Evolutionary conservation across 257 asterid species (phyloP).

Genomic region (Nicotiana attenuata): DNA sequence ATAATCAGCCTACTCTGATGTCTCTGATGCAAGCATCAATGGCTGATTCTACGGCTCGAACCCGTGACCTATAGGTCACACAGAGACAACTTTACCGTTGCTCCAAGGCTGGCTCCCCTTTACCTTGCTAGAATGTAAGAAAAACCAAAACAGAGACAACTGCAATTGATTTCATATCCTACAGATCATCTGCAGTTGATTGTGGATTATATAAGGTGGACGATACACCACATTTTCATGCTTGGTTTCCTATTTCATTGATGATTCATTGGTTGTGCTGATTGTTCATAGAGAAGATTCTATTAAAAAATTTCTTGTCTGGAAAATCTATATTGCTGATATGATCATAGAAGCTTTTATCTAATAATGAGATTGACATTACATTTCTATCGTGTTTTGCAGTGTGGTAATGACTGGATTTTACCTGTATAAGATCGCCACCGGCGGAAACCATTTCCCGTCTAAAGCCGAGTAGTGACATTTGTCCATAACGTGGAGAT

Average conservation of each 20-base stretch:
- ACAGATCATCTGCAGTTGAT: background rate
- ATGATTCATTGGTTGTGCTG: background rate
- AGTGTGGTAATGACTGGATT: conserved; percentile 72
- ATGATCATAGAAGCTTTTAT: too few species aligned
- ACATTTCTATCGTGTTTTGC: conserved; percentile 21
- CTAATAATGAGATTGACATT: too few species aligned
- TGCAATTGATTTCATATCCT: too few species aligned
- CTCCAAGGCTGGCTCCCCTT: too few species aligned
- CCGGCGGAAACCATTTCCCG: conserved; percentile 78
- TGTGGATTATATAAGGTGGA: background rate
- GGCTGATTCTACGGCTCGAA: too few species aligned
- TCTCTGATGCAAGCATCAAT: too few species aligned
- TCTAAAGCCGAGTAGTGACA: conserved; percentile 50
- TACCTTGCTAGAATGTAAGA: background rate
- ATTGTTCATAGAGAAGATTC: background rate
- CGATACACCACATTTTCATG: background rate
- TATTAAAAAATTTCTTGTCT: background rate
- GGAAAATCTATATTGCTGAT: background rate
- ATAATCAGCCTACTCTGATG: too few species aligned
- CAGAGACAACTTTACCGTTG: too few species aligned
- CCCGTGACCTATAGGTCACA: too few species aligned
- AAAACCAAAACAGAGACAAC: too few species aligned
- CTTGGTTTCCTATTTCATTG: background rate
- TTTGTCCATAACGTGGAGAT: background rate
- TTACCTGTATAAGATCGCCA: conserved; percentile 67